These are phyloP conservation scores for Melanopsichium pennsylvanicum DNA, from an alignment of 1,284 basidiomycete genomes.

Conservation along the genomic window DNA sequence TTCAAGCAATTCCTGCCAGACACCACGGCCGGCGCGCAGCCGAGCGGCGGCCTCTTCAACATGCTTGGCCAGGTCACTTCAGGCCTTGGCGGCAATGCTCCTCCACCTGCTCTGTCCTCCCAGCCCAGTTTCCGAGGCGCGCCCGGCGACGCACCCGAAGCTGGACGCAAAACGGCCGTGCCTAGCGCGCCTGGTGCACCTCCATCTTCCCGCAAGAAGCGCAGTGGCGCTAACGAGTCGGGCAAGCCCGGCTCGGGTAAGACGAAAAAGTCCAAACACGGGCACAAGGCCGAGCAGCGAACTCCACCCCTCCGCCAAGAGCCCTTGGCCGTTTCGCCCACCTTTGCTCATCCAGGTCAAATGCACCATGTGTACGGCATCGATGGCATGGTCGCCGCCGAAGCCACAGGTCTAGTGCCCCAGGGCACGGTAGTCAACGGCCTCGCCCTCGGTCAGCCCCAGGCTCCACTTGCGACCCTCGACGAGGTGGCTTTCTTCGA, in stretches of 20 bases:
- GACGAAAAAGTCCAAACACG: constrained; percentile 62
- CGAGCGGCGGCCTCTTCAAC: constrained; percentile 66
- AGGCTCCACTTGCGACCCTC: constrained; percentile 71
- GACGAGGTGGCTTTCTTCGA: constrained; percentile 95
- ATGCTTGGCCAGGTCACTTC: constrained; percentile 66
- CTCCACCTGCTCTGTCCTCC: constrained; percentile 35
- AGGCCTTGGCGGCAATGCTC: constrained; percentile 41
- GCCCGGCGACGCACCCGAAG: constrained; percentile 59
- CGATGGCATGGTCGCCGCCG: constrained; percentile 54
- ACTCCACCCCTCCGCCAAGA: constrained; percentile 45
- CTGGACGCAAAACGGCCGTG: constrained; percentile 73
- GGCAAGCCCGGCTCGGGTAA: constrained; percentile 38
- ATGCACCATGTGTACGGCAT: constrained; percentile 53
- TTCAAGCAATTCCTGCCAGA: constrained; percentile 97
- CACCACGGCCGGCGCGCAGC: constrained; percentile 56
- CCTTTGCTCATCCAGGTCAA: constrained; percentile 37
- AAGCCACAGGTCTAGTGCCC: constrained; percentile 48
- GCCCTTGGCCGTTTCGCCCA: constrained; percentile 35
- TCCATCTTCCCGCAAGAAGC: constrained; percentile 48
- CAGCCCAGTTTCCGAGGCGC: constrained; percentile 45
- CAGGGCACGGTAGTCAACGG: constrained; percentile 42
- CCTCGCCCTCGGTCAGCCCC: constrained; percentile 54
- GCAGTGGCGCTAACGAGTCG: constrained; percentile 45
- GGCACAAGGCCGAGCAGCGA: constrained; percentile 49
- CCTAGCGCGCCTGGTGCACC: constrained; percentile 54